Percentiles rank a stretch among this genome's conserved stretches.
Conservation (phyloP, 2,329 filamentous ascomycete genomes). For the Gnomoniopsis smithogilvyi region DNA sequence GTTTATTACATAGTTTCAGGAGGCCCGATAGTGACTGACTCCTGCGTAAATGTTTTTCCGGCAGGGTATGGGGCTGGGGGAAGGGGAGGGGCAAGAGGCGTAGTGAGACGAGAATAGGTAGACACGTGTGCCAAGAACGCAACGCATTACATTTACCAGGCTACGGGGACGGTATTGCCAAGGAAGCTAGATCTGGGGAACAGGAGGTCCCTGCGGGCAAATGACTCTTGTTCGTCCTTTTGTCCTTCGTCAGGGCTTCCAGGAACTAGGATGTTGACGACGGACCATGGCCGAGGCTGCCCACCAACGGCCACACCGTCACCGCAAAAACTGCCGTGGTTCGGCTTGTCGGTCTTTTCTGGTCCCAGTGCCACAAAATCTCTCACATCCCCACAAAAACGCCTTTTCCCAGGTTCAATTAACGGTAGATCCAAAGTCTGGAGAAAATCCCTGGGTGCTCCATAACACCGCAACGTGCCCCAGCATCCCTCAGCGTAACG, state of each 20-base stretch:
- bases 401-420: neutral
- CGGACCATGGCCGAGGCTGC: neutral
- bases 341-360: too few relatives aligned
- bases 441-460: neutral
- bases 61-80: too few relatives aligned
- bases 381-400: neutral
- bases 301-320: too few relatives aligned
- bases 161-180: neutral
- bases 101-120: too few relatives aligned
- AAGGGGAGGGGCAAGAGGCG: too few relatives aligned
- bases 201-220: neutral
- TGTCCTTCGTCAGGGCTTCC: neutral
- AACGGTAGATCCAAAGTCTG: conserved; percentile 3
- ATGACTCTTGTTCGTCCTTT: neutral
- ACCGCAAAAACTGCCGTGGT: too few relatives aligned
- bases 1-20: too few relatives aligned
- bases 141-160: too few relatives aligned
- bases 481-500: neutral
- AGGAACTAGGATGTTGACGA: neutral
- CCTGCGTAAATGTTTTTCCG: too few relatives aligned
- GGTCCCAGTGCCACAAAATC: neutral
- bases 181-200: neutral
- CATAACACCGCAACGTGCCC: conserved; percentile 1
- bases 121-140: neutral
- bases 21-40: too few relatives aligned